Evolutionary conservation across 805 yeast genomes (phyloP).

Genomic region (Hyphopichia homilentoma): DNA sequence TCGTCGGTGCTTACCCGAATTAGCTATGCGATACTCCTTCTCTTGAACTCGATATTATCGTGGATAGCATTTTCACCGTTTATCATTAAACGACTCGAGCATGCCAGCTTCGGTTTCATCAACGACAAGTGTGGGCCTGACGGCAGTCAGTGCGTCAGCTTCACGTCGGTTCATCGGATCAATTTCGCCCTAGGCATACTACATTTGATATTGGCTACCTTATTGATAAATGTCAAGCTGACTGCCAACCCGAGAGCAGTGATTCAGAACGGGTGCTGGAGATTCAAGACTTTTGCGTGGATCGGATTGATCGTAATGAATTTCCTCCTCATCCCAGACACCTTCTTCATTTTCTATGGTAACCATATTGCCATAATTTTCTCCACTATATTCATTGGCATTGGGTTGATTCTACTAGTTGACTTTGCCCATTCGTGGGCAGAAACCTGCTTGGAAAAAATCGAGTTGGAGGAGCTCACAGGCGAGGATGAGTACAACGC

Average conservation of each 20-base stretch:
- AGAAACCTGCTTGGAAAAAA: conserved; percentile 86
- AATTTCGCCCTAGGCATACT: conserved; percentile 82
- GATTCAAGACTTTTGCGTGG: conserved; percentile 64
- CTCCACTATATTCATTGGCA: conserved; percentile 80
- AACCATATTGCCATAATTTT: conserved; percentile 82
- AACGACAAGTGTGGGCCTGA: conserved; percentile 65
- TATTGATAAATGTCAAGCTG: conserved; percentile 71
- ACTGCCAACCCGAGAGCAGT: conserved; percentile 74
- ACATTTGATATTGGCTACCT: conserved; percentile 66
- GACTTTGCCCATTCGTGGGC: conserved; percentile 99
- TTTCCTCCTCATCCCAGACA: conserved; percentile 76
- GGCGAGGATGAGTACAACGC: conserved; percentile 48
- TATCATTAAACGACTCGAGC: conserved; percentile 69
- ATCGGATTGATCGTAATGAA: conserved; percentile 52
- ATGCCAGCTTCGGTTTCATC: conserved; percentile 63
- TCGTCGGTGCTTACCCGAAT: conserved; percentile 83
- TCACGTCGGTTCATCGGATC: conserved; percentile 89
- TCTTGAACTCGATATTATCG: conserved; percentile 75
- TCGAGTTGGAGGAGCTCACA: conserved; percentile 67
- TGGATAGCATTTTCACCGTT: conserved; percentile 92
- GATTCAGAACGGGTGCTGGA: conserved; percentile 93
- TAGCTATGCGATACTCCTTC: conserved; percentile 75
- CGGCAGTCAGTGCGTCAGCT: conserved; percentile 80
- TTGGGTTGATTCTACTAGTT: conserved; percentile 85
- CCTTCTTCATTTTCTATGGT: conserved; percentile 85